Evolutionary conservation across 1,284 basidiomycete genomes (phyloP).

Genomic region (Dichomitus squalens): DNA sequence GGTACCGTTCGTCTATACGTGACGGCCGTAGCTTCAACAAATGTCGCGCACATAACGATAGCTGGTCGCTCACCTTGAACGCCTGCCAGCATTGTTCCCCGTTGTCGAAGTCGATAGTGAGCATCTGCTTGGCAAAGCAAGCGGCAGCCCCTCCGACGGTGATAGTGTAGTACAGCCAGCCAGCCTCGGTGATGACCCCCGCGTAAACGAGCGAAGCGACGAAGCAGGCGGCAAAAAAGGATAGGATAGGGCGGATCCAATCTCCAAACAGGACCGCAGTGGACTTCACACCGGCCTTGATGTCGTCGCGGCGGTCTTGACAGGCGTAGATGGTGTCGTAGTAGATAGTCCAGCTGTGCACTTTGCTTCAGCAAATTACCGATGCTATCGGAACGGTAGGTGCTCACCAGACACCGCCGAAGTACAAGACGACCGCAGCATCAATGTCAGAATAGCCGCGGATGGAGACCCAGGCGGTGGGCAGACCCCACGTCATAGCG

Average conservation of each 20-base stretch:
- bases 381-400: neutral
- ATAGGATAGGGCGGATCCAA: neutral
- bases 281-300: slow-evolving; percentile 1
- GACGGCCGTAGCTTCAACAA: too few relatives aligned
- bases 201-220: neutral
- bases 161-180: slow-evolving; percentile 1
- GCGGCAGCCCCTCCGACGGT: slow-evolving; percentile 3
- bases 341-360: slow-evolving; percentile 1
- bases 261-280: slow-evolving; percentile 2
- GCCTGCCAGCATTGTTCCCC: slow-evolving; percentile 1
- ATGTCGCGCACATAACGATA: too few relatives aligned
- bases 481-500: neutral
- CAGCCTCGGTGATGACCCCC: neutral
- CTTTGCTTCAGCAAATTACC: neutral
- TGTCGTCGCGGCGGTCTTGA: slow-evolving; percentile 1
- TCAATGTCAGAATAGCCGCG: neutral
- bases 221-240: neutral
- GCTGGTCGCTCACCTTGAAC: neutral
- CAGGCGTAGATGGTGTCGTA: slow-evolving; percentile 5
- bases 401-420: neutral
- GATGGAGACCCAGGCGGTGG: neutral
- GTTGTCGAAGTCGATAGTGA: slow-evolving; percentile 8
- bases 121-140: slow-evolving; percentile 10
- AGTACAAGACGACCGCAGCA: neutral
- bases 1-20: slow-evolving; percentile 36